Base-by-base conservation (phyloP, 331 rosid genomes). In the Quercus lobata region DNA sequence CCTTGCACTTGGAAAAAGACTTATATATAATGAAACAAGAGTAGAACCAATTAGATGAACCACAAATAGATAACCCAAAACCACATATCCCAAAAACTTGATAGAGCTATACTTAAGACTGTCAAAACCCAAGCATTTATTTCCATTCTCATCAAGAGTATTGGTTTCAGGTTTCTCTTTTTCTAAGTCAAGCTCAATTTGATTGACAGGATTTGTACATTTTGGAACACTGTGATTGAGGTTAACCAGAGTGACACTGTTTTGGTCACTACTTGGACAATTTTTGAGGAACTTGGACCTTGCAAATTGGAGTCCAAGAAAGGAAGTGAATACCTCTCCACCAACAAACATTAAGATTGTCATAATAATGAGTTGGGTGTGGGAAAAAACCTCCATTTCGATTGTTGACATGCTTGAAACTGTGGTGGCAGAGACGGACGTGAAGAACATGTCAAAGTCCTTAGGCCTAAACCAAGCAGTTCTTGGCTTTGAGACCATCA, bases 311-410 rank as follows among this genome's bases (percentile, higher is more conserved):
- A 91, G 87, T 15, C 62, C 86, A 1, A 87, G 77, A 78, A 86
- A 14, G 77, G 97, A 92, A 70, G 78, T 83, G 58, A 90, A 92
- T 61, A 92, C 84, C 53, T 94, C 94, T 0, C 98, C 96, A 6
- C 96, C 96, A 0, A 76, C 3, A 0, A 92, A 77, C 97, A 94
- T 94, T 75, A 90, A 86, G 62, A 89, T 37, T 56, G 91, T 89
- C 14, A 92, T 44, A 54, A 94, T 82, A 73, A 89, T 19, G 58
- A 92, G 97, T 55, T 94, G 96, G 19, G 77, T 71, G 54, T 90
- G 82, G 46, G 96, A 89, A 76, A 92, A 89, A 41, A 53, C 72
- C 84, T 92, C 92, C 92, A 90, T 94, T 83, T 94, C 96, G 0
- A 90, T 32, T 0, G 86, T 77, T 0, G 89, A 82, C 93, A 92